Conservation (phyloP, 1,284 basidiomycete genomes). For the Fomitopsis betulina region DNA sequence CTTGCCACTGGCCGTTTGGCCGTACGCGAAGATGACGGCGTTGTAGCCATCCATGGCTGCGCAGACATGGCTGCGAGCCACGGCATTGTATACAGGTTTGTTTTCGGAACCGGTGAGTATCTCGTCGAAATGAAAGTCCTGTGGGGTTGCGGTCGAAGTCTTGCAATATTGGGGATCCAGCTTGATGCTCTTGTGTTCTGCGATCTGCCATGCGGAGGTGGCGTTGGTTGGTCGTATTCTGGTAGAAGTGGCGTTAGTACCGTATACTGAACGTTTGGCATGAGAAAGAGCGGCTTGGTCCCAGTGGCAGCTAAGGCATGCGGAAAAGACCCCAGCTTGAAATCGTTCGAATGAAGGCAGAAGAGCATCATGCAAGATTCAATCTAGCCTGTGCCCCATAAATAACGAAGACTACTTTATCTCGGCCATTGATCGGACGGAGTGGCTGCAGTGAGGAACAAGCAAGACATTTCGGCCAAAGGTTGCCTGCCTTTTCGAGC, state of each 20-base stretch:
- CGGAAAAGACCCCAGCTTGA: no score
- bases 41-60: conserved; percentile 98
- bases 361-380: no score
- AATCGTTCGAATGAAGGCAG: no score
- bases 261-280: no score
- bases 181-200: conserved; percentile 45
- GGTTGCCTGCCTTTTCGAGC: no score
- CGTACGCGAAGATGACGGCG: conserved; percentile 91
- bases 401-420: no score
- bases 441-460: no score
- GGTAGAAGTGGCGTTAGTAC: background rate
- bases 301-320: no score
- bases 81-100: conserved; percentile 78
- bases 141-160: conserved; percentile 36
- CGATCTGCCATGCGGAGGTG: conserved; percentile 53
- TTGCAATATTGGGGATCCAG: conserved; percentile 54
- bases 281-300: no score
- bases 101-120: conserved; percentile 83
- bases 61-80: conserved; percentile 83
- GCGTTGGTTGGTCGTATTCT: conserved; percentile 68
- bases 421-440: no score
- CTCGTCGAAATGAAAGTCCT: conserved; percentile 70
- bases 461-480: no score
- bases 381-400: no score
- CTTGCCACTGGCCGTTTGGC: conserved; percentile 89